Percentiles rank a stretch among this genome's conserved stretches.
phyloP scores from a whole-genome alignment of 768 basidiomycete genomes.

The Phallus indusiatus region DNA sequence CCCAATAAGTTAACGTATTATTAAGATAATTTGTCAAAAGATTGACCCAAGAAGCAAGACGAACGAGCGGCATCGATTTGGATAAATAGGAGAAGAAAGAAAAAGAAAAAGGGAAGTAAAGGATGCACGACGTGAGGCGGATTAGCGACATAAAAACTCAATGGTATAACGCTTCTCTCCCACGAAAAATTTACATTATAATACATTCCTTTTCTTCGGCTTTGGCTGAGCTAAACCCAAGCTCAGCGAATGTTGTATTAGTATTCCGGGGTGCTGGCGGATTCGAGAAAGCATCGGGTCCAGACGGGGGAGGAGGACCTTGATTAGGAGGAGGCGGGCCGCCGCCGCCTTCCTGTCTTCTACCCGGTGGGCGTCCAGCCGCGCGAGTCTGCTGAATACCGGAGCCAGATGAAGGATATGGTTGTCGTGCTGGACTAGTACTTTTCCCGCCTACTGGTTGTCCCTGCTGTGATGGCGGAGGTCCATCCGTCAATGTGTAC shows the following conservation, averaged over 20 bases:
- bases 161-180: not conserved
- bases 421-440: slow-evolving; percentile 25
- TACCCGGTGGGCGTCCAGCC: slow-evolving; percentile 25
- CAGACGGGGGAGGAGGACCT: not conserved
- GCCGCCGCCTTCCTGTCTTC: slow-evolving; percentile 15
- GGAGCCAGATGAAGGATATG: slow-evolving; percentile 17
- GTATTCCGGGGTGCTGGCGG: not conserved
- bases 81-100: not conserved
- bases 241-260: slow-evolving; percentile 76
- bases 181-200: slow-evolving; percentile 66
- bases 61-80: no score
- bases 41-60: no score
- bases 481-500: slow-evolving; percentile 2
- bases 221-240: slow-evolving; percentile 79
- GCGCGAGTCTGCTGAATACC: slow-evolving; percentile 19
- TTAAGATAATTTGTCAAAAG: no score
- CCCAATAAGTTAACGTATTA: no score
- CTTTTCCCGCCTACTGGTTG: not conserved
- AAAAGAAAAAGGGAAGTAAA: no score
- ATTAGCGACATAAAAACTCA: not conserved
- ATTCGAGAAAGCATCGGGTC: not conserved
- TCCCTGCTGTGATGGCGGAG: slow-evolving; percentile 5
- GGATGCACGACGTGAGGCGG: not conserved
- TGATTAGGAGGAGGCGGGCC: not conserved
- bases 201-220: slow-evolving; percentile 77